Evolutionary conservation across 1,139 yeast genomes (phyloP), one percentile per base, ranked within the genome.

Genomic region (Geotrichum macrosporum): DNA sequence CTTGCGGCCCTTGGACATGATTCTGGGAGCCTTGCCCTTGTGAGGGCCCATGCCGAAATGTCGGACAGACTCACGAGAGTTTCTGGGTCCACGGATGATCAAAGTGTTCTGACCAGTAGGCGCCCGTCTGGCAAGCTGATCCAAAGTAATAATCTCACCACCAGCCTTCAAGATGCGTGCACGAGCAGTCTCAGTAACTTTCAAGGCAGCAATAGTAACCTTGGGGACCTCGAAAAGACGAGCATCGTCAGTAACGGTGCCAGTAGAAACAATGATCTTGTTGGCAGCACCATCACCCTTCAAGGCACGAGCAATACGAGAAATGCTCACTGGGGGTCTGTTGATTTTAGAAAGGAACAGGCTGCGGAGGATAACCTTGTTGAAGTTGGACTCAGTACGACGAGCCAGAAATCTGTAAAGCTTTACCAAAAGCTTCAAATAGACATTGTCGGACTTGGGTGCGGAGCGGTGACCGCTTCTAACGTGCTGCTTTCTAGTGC

Each of bases 1-100:
- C 80, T 92, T 94, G 82, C 97, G 92, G 74, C 98, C 98, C 76
- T 80, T 88, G 61, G 97, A 89, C 71, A 77, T 70, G 74, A 92
- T 84, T 81, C 95, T 88, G 77, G 99, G 99, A 69, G 97, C 98
- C 86, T 92, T 94, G 78, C 81, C 78, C 82, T 86, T 85, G 94
- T 94, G 97, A 70, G 98, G 99, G 78, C 98, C 98, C 76, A 92
- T 73, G 75, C 98, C 98, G 72, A 94, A 94, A 85, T 92, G 98
- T 81, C 97, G 87, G 68, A 87, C 97, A 67, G 98, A 96, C 80
- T 92, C 97, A 81, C 99, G 87, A 74, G 95, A 71, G 77, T 77
- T 80, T 84, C 96, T 87, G 78, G 97, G 95, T 73, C 99, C 99
- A 81, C 97, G 88, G 72, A 92, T 79, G 70, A 92, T 77, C 75